Evolutionary conservation across 1,139 yeast species (phyloP).

Genomic region (Yamadazyma atlantica): DNA sequence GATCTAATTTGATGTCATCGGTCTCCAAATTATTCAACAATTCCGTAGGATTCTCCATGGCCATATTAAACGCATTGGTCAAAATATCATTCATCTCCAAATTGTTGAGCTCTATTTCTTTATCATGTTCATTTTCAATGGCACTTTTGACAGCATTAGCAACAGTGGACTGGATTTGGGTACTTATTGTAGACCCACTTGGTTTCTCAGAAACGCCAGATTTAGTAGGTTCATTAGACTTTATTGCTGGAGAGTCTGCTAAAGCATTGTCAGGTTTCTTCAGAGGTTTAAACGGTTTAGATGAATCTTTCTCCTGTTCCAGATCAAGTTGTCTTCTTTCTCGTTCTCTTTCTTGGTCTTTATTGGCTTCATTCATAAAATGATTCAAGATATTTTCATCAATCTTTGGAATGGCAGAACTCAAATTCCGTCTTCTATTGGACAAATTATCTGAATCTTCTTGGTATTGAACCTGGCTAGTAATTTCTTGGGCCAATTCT

Average conservation of each 20-base stretch:
- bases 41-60: conserved; percentile 63
- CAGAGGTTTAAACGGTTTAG: no score
- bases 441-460: conserved; percentile 13
- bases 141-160: conserved; percentile 28
- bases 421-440: conserved; percentile 13
- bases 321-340: background rate
- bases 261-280: background rate
- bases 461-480: conserved; percentile 32
- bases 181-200: background rate
- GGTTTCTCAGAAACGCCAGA: background rate
- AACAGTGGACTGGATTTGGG: conserved; percentile 23
- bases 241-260: background rate
- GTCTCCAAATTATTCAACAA: conserved; percentile 51
- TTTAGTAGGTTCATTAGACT: conserved; percentile 7
- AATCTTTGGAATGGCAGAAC: conserved; percentile 29
- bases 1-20: conserved; percentile 19
- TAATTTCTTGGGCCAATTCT: conserved; percentile 34
- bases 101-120: conserved; percentile 49
- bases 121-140: conserved; percentile 25
- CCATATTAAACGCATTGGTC: conserved; percentile 73
- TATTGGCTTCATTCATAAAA: conserved; percentile 37
- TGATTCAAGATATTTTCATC: conserved; percentile 41
- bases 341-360: conserved; percentile 13
- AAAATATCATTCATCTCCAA: conserved; percentile 64
- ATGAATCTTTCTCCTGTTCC: no score